These are phyloP conservation scores for Ramichloridium luteum DNA, from an alignment of 2,329 filamentous ascomycete species.

Conservation along the genomic window DNA sequence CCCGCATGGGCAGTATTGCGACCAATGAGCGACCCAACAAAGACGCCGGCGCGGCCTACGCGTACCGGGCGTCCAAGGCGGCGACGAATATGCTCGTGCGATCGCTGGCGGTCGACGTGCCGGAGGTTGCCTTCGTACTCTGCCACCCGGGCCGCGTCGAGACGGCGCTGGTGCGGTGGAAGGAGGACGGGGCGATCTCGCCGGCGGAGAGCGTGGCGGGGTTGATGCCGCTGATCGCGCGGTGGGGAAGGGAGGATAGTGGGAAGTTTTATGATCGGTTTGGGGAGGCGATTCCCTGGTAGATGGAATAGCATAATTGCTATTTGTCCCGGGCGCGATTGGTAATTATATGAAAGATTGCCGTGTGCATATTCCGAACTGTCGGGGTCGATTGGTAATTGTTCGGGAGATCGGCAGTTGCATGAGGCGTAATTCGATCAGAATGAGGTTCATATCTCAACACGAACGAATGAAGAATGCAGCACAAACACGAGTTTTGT, in stretches of 20 bases:
- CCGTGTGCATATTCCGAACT: too few relatives aligned
- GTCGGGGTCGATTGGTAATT: too few relatives aligned
- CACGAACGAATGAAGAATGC: too few relatives aligned
- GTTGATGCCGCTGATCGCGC: conserved; percentile 28
- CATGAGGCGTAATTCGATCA: too few relatives aligned
- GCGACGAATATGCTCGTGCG: conserved; percentile 35
- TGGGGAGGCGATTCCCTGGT: conserved; percentile 33
- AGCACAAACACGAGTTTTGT: too few relatives aligned
- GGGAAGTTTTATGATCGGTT: conserved; percentile 34
- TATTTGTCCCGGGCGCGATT: too few relatives aligned
- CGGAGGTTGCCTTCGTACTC: conserved; percentile 30
- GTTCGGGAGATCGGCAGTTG: too few relatives aligned
- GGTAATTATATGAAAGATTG: too few relatives aligned
- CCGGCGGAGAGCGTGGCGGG: conserved; percentile 30
- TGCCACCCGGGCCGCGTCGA: conserved; percentile 37
- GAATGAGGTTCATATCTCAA: too few relatives aligned
- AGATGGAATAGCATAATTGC: conserved; percentile 3
- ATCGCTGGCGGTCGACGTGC: conserved; percentile 33
- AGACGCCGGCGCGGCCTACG: conserved; percentile 31
- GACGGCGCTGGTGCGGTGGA: conserved; percentile 32
- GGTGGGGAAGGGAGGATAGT: conserved; percentile 22
- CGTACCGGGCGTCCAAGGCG: conserved; percentile 37
- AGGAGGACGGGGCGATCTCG: conserved; percentile 34
- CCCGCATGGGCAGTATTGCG: conserved; percentile 33
- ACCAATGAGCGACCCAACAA: conserved; percentile 23